Percentiles rank a stretch among this genome's conserved stretches.
These are phyloP conservation scores for Cucumis hystrix DNA, from an alignment of 306 rosid genomes.

Conservation along the genomic window DNA sequence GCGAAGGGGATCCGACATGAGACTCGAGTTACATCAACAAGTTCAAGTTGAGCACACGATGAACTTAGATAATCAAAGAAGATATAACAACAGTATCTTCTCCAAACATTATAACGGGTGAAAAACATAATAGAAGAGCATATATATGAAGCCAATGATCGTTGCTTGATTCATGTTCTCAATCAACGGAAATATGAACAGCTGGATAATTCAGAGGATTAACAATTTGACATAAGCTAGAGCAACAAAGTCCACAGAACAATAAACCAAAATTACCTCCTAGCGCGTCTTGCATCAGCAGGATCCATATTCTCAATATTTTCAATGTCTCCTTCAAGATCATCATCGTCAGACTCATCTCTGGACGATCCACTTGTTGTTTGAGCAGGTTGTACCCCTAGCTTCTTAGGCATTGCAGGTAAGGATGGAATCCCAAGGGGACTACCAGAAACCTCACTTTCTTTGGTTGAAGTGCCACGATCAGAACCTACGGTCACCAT, in stretches of 20 bases:
- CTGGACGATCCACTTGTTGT: conserved; percentile 48
- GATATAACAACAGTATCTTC: neutral
- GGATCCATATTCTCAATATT: conserved; percentile 35
- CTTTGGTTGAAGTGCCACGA: conserved; percentile 11
- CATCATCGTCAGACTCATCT: conserved; percentile 51
- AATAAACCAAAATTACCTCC: conserved; percentile 25
- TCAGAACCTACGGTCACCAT: conserved; percentile 12
- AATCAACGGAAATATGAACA: neutral
- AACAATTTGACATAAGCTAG: conserved; percentile 1
- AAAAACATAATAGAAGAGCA: neutral
- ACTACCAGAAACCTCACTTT: conserved; percentile 22
- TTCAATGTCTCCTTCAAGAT: conserved; percentile 41
- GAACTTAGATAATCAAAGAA: neutral
- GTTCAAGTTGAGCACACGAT: neutral
- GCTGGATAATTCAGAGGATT: neutral
- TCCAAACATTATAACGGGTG: neutral
- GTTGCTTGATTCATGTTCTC: neutral
- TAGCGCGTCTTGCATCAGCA: conserved; percentile 38
- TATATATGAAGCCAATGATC: neutral
- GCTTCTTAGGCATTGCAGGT: conserved; percentile 25
- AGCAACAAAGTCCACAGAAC: neutral
- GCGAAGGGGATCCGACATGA: neutral
- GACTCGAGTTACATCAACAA: neutral
- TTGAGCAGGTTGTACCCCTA: conserved; percentile 19
- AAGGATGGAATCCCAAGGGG: conserved; percentile 22